Evolutionary conservation across 306 rosid genomes (phyloP).

Genomic region (Vigna angularis): DNA sequence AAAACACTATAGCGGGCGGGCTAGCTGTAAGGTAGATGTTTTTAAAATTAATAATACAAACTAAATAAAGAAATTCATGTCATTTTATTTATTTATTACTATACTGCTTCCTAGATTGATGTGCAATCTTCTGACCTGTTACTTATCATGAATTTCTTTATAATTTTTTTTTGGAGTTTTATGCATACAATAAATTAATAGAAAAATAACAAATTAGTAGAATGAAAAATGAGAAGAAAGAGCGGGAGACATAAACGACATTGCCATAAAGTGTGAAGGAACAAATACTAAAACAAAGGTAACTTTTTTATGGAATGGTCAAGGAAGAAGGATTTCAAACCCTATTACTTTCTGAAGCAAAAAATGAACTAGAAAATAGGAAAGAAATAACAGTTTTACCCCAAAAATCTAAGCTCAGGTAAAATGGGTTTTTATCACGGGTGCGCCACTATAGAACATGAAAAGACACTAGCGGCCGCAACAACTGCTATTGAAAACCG

Average conservation of each 20-base stretch:
- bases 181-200: neutral
- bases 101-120: too few relatives aligned
- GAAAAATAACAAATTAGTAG: neutral
- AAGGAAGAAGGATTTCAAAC: neutral
- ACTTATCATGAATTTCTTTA: too few relatives aligned
- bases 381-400: neutral
- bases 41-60: neutral
- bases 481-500: neutral
- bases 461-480: neutral
- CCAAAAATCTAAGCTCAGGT: neutral
- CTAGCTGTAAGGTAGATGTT: neutral
- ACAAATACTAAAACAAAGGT: neutral
- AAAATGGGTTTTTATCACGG: neutral
- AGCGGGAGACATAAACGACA: neutral
- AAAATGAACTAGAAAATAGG: neutral
- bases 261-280: neutral
- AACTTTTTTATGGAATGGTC: neutral
- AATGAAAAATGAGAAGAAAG: neutral
- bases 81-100: too few relatives aligned
- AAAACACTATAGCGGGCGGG: neutral
- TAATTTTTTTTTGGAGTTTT: too few relatives aligned
- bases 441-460: neutral
- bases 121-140: too few relatives aligned
- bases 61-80: neutral
- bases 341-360: neutral